Evolutionary conservation across 208 protist species (phyloP).

Genomic region (Leishmania arabica): DNA sequence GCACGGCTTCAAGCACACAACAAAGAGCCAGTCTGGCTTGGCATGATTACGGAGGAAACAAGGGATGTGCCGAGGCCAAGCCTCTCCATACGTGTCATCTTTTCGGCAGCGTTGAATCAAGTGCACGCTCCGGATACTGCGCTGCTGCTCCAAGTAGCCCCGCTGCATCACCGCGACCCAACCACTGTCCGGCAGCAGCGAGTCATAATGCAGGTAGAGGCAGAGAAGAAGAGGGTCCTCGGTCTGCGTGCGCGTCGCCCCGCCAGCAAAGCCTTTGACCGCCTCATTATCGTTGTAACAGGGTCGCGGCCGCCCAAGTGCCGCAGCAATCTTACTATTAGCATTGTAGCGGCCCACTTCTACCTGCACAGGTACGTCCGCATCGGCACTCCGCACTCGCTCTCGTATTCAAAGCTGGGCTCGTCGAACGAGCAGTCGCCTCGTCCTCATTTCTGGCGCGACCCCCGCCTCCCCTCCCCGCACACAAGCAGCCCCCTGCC

Average conservation of each 20-base stretch:
- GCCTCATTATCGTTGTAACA: slow-evolving; percentile 28
- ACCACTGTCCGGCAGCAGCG: slow-evolving; percentile 26
- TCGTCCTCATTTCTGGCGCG: neutral
- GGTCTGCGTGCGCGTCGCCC: slow-evolving; percentile 20
- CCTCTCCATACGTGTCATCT: slow-evolving; percentile 36
- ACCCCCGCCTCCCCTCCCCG: neutral
- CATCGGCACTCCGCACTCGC: neutral
- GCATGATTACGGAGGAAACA: slow-evolving; percentile 31
- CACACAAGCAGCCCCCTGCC: neutral
- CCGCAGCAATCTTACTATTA: slow-evolving; percentile 30
- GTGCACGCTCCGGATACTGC: slow-evolving; percentile 44
- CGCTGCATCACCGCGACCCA: slow-evolving; percentile 44
- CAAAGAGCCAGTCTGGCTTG: slow-evolving; percentile 36
- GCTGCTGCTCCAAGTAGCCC: slow-evolving; percentile 29
- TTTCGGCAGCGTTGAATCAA: slow-evolving; percentile 48
- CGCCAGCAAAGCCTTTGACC: slow-evolving; percentile 19
- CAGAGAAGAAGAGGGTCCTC: slow-evolving; percentile 47
- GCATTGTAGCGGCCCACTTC: slow-evolving; percentile 36
- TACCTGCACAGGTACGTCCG: slow-evolving; percentile 34
- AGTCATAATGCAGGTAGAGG: slow-evolving; percentile 59
- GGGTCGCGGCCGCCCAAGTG: slow-evolving; percentile 30
- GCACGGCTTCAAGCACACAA: slow-evolving; percentile 40
- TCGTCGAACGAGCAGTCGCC: slow-evolving; percentile 6
- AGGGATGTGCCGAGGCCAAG: slow-evolving; percentile 32
- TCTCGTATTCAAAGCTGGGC: slow-evolving; percentile 13